phyloP scores from a whole-genome alignment of 2,329 filamentous ascomycete genomes.

The Talaromyces marneffei region DNA sequence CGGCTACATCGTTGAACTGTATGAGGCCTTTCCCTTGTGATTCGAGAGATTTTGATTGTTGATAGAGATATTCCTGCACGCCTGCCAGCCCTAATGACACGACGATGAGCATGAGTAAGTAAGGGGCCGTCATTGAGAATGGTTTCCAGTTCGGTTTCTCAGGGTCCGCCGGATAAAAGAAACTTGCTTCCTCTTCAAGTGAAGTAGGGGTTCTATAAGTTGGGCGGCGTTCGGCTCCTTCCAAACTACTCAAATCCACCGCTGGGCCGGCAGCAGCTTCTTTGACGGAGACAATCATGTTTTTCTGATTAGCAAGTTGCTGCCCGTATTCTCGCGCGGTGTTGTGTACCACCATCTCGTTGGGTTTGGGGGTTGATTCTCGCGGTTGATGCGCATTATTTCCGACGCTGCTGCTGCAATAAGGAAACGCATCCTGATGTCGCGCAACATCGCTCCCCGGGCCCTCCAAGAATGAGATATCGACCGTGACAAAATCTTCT shows the following conservation, averaged over 20 bases:
- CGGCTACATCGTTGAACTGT: slow-evolving; percentile 23
- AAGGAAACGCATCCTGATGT: background rate
- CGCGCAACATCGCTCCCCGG: background rate
- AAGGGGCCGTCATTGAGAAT: slow-evolving; percentile 27
- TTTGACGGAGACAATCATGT: slow-evolving; percentile 40
- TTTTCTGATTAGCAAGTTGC: slow-evolving; percentile 39
- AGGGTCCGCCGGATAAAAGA: slow-evolving; percentile 30
- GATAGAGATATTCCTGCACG: slow-evolving; percentile 31
- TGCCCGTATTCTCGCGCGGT: slow-evolving; percentile 34
- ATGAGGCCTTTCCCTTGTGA: slow-evolving; percentile 33
- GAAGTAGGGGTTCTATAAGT: background rate
- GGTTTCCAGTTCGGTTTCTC: slow-evolving; percentile 34
- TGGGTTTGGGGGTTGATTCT: background rate
- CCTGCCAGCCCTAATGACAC: slow-evolving; percentile 27
- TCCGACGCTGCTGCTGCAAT: background rate
- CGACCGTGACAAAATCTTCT: slow-evolving; percentile 13
- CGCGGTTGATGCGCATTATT: background rate
- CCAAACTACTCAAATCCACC: slow-evolving; percentile 41
- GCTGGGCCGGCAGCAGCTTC: slow-evolving; percentile 24
- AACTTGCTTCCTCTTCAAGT: slow-evolving; percentile 25
- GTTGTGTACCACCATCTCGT: background rate
- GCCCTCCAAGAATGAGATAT: slow-evolving; percentile 20
- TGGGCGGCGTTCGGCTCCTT: slow-evolving; percentile 19
- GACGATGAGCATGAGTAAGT: slow-evolving; percentile 27
- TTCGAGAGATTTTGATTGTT: slow-evolving; percentile 20